Base-by-base conservation (phyloP, 1,284 basidiomycete species). In the Sanghuangporus sanghuang region DNA sequence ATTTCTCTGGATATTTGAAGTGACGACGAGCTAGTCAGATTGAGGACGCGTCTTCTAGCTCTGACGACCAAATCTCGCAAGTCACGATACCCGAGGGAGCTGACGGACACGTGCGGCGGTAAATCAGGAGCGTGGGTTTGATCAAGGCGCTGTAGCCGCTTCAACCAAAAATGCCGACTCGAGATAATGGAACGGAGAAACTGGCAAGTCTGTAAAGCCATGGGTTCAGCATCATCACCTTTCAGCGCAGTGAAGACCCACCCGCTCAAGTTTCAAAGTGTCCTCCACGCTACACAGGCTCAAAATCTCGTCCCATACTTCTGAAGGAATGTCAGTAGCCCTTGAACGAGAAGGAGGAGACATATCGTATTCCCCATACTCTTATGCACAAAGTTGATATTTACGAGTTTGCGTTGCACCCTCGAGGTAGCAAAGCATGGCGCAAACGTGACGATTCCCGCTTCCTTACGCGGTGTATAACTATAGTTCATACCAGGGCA, bases 241-340 rank as follows among this genome's bases (percentile, higher is more conserved):
- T 36, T 12, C 11, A 12, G n/a, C 18, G 8, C 8, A 35, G 3
- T 14, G 8, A 14, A 36, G 32, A 23, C 59, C 23, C 40, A 63
- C 62, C 56, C 42, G 16, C 39, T 63, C 62, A n/a, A 63, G 27
- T 16, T 42, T 48, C 14, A 63, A 38, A 4, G 52, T 12, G 14
- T 57, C 55, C 35, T 53, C 48, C 3, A 59, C 12, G 36, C 46
- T 36, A 49, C 46, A 50, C 14, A 50, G 49, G 18, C 39, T n/a
- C 55, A 63, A 12, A n/a, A 63, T 58, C 12, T 42, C 40, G 3
- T 36, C 21, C 62, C 62, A 63, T 39, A 63, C 36, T 23, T 63
- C 57, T 27, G 42, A 21, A 3, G 62, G 62, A 2, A 59, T 36
- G 5, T 49, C n/a, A n/a, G 11, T 9, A n/a, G 32, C 58, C 8